phyloP scores from a whole-genome alignment of 164 flowering plant species.

The Magnolia sinica region DNA sequence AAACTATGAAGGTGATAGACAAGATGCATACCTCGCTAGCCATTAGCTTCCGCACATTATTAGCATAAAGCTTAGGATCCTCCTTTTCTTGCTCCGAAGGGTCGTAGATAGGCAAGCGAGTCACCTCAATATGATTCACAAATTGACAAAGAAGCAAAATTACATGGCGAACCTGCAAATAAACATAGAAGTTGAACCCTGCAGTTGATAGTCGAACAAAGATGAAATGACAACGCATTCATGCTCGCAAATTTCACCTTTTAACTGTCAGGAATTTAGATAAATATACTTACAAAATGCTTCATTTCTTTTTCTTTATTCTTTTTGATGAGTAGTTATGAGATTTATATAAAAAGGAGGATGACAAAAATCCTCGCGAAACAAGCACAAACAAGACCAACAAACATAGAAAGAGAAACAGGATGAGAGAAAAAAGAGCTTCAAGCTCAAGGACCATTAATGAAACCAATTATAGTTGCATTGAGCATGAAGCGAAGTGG shows the following conservation, averaged over 20 bases:
- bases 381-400: no score
- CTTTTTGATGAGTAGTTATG: no score
- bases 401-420: no score
- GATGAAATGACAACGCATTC: background rate
- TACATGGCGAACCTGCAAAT: slow-evolving; percentile 82
- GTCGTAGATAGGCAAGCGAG: slow-evolving; percentile 60
- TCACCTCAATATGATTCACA: slow-evolving; percentile 81
- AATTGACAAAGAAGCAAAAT: slow-evolving; percentile 88
- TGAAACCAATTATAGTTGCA: no score
- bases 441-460: no score
- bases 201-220: no score
- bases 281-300: background rate
- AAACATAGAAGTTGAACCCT: slow-evolving; percentile 1
- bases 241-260: background rate
- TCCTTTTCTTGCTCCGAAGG: slow-evolving; percentile 88
- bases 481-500: no score
- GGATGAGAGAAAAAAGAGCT: no score
- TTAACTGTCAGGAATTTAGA: background rate
- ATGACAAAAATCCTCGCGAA: no score
- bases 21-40: slow-evolving; percentile 66
- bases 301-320: no score
- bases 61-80: slow-evolving; percentile 84
- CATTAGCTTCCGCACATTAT: slow-evolving; percentile 80
- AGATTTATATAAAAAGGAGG: no score
- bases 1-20: background rate